A percentile compares a stretch with the other conserved stretches of the same genome.
These are phyloP conservation scores for Trichoderma arundinaceum DNA, from an alignment of 2,329 filamentous ascomycete species.

Conservation along the genomic window DNA sequence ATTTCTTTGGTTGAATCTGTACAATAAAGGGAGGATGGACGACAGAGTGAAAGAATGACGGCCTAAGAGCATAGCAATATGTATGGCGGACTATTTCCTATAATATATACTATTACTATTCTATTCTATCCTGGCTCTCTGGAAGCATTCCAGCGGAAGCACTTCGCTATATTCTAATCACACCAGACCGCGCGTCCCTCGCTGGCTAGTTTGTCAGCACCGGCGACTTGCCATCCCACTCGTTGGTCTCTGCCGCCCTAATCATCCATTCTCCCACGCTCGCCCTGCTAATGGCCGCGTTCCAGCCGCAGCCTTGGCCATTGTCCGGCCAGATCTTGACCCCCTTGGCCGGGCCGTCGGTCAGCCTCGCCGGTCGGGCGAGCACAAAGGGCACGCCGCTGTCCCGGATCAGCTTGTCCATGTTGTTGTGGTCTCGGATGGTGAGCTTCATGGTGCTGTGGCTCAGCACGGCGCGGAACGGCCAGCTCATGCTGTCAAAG, in stretches of 20 bases:
- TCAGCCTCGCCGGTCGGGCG: constrained; percentile 52
- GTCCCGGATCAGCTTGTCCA: constrained; percentile 50
- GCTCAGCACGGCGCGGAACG: constrained; percentile 52
- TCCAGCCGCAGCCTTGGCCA: constrained; percentile 50
- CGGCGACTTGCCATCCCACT: constrained; percentile 52
- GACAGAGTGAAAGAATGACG: too few relatives aligned
- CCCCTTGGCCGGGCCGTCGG: constrained; percentile 44
- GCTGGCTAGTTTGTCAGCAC: constrained; percentile 52
- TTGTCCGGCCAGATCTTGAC: constrained; percentile 51
- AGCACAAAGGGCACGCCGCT: constrained; percentile 46
- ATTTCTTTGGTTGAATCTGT: background rate
- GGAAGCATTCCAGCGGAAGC: background rate
- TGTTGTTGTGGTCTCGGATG: constrained; percentile 54
- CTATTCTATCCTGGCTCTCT: too few relatives aligned
- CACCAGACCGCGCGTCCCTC: background rate
- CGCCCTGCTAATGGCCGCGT: constrained; percentile 45
- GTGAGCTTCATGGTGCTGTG: constrained; percentile 52
- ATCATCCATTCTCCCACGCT: constrained; percentile 56
- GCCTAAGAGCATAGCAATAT: constrained; percentile 3
- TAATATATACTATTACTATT: background rate
- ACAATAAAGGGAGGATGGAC: constrained; percentile 9
- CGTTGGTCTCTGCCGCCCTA: constrained; percentile 47
- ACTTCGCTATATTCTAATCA: too few relatives aligned
- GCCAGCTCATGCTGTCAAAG: constrained; percentile 48
- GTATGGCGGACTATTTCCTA: background rate